A percentile compares a stretch with the other conserved stretches of the same genome.
Conservation (phyloP, 2,329 filamentous ascomycete species). For the Domatiomyces catenatus region DNA sequence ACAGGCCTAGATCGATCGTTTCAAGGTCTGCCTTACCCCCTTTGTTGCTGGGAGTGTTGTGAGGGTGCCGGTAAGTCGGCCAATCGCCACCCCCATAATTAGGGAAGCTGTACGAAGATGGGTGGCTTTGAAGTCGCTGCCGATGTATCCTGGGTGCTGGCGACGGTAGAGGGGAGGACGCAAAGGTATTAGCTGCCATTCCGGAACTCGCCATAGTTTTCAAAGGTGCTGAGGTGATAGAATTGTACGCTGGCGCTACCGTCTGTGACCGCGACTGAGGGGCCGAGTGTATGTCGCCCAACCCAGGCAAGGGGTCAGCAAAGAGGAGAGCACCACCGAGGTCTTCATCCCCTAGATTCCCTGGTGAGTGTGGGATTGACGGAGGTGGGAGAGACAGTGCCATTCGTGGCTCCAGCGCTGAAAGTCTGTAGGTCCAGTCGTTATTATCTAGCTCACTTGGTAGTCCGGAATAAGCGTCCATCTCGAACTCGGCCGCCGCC, state of each 20-base stretch:
- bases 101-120: background rate
- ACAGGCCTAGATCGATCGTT: background rate
- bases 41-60: background rate
- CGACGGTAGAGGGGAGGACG: background rate
- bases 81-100: background rate
- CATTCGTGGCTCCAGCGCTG: background rate
- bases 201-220: background rate
- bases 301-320: background rate
- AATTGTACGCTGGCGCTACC: background rate
- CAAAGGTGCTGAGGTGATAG: background rate
- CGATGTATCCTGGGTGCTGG: background rate
- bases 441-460: slow-evolving; percentile 11
- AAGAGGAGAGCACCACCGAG: background rate
- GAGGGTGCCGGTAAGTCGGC: background rate
- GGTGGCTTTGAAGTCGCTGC: background rate
- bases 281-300: background rate
- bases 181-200: background rate
- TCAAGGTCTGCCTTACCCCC: background rate
- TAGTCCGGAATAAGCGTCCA: slow-evolving; percentile 10
- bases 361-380: background rate
- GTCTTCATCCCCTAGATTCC: slow-evolving; percentile 1
- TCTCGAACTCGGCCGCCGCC: slow-evolving; percentile 9
- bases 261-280: background rate
- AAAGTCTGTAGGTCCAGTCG: background rate
- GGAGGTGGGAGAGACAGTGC: background rate